Evolutionary conservation across 2,329 filamentous ascomycete species (phyloP).

Genomic region (Colletotrichum simmondsii): DNA sequence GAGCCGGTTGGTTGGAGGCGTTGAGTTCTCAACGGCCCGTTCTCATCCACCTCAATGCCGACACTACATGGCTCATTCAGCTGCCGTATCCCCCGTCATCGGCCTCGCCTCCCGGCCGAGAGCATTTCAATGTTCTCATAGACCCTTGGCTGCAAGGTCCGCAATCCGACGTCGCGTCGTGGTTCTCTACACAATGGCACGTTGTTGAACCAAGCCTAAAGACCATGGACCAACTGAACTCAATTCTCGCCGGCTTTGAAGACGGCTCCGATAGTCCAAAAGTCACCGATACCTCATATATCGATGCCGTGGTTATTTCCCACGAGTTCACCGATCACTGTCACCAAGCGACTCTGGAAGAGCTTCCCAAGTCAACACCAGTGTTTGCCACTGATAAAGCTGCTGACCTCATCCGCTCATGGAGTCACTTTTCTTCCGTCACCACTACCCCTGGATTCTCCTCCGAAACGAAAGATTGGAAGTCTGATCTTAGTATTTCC

Average conservation of each 20-base stretch:
- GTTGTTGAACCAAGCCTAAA: constrained; percentile 62
- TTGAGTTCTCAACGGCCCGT: constrained; percentile 46
- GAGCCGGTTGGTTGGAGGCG: constrained; percentile 16
- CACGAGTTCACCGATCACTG: constrained; percentile 79
- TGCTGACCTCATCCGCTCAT: constrained; percentile 64
- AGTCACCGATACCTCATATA: constrained; percentile 45
- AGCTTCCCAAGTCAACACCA: constrained; percentile 63
- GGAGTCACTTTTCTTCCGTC: constrained; percentile 69
- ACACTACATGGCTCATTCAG: constrained; percentile 75
- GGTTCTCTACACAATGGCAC: constrained; percentile 76
- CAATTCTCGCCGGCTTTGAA: constrained; percentile 61
- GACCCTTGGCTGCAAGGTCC: constrained; percentile 74
- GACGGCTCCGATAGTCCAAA: constrained; percentile 30
- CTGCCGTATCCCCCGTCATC: constrained; percentile 63
- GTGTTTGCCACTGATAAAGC: constrained; percentile 71
- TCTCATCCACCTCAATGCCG: constrained; percentile 73
- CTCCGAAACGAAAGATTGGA: constrained; percentile 39
- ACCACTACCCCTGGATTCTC: constrained; percentile 59
- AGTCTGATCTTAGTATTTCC: constrained; percentile 30
- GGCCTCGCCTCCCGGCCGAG: constrained; percentile 53
- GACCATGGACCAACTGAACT: constrained; percentile 66
- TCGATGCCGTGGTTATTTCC: constrained; percentile 69
- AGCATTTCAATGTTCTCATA: constrained; percentile 72
- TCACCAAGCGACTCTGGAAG: constrained; percentile 68
- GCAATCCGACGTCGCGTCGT: constrained; percentile 71